phyloP scores from a whole-genome alignment of 73 alveolate genomes.

The Tetrahymena malaccensis region DNA sequence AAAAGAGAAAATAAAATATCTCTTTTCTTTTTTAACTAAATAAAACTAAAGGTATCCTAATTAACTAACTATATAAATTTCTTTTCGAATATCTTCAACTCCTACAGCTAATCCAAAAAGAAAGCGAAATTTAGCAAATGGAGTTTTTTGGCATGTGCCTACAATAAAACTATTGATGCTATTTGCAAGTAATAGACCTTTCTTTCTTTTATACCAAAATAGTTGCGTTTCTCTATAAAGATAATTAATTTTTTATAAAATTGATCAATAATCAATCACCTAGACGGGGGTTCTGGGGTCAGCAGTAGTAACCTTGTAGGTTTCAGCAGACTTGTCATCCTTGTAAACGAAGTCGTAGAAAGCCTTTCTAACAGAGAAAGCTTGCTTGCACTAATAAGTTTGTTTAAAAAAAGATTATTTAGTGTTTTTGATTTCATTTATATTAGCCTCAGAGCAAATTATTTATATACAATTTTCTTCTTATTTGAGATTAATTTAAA shows the following conservation, averaged over 20 bases:
- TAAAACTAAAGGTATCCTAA: not conserved
- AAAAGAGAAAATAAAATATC: not conserved
- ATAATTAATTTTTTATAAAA: not conserved
- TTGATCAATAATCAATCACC: not conserved
- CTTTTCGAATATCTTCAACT: not conserved
- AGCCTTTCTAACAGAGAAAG: conserved; percentile 1
- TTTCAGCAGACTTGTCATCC: conserved; percentile 8
- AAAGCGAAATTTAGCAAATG: not conserved
- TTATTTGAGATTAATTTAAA: not conserved
- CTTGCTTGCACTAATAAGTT: not conserved
- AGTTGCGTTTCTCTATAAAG: not conserved
- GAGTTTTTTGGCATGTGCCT: not conserved
- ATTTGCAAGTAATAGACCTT: not conserved
- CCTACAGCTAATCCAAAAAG: not conserved
- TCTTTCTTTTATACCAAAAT: not conserved
- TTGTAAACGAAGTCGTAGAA: not conserved
- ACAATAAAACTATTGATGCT: not conserved
- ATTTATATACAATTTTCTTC: not conserved
- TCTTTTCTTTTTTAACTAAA: not conserved
- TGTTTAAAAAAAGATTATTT: not conserved
- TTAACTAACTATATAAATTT: too few relatives aligned
- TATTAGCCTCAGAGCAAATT: not conserved
- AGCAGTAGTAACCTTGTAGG: not conserved
- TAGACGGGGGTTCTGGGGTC: conserved; percentile 11
- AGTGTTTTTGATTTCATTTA: not conserved